These are phyloP conservation scores for Alnus glutinosa DNA, from an alignment of 306 rosid species.

Conservation along the genomic window DNA sequence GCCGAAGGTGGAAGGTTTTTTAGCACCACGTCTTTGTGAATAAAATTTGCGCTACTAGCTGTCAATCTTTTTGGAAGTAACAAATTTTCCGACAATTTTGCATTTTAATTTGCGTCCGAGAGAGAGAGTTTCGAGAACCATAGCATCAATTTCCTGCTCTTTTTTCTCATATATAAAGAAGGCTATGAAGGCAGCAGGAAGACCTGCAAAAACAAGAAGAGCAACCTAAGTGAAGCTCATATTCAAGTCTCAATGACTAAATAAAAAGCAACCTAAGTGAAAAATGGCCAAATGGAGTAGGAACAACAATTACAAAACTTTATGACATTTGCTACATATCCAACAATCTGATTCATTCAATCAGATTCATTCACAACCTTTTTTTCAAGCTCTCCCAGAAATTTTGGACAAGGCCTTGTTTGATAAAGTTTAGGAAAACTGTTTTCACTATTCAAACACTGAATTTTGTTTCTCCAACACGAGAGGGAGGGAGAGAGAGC, in stretches of 20 bases:
- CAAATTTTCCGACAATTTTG: conserved; percentile 44
- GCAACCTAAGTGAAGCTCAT: conserved; percentile 12
- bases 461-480: too few species aligned
- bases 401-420: not conserved
- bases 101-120: conserved; percentile 66
- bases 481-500: conserved; percentile 33
- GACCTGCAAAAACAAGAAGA: conserved; percentile 52
- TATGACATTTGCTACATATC: not conserved
- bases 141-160: conserved; percentile 71
- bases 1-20: not conserved
- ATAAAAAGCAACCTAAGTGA: not conserved
- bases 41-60: not conserved
- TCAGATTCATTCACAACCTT: not conserved
- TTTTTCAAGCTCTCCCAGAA: not conserved
- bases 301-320: not conserved
- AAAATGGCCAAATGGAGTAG: not conserved
- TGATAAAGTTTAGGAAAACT: too few species aligned
- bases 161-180: conserved; percentile 74
- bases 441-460: too few species aligned
- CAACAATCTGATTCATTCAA: not conserved
- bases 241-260: conserved; percentile 5
- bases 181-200: conserved; percentile 56
- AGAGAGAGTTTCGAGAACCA: conserved; percentile 40
- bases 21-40: conserved; percentile 20
- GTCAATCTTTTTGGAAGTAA: conserved; percentile 57